These are phyloP conservation scores for Heterobasidion irregulare DNA, from an alignment of 1,284 basidiomycete genomes.

Conservation along the genomic window DNA sequence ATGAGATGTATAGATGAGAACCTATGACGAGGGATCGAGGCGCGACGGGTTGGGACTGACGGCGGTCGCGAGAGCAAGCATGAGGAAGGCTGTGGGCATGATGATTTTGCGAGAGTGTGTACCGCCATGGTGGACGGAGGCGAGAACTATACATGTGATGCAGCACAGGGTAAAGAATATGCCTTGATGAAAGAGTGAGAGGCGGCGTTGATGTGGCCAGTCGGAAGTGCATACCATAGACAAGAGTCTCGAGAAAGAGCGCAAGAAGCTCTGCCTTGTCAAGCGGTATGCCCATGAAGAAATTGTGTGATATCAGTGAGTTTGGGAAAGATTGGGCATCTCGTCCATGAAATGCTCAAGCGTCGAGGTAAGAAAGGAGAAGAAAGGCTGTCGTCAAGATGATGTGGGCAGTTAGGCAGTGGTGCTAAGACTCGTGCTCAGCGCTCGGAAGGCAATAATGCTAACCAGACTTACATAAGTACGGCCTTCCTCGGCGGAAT, in stretches of 20 bases:
- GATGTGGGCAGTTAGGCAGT: too few species aligned
- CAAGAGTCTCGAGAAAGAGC: not conserved
- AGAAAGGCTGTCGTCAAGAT: too few species aligned
- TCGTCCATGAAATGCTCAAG: too few species aligned
- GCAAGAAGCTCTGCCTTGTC: not conserved
- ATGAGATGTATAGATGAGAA: not conserved
- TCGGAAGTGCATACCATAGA: not conserved
- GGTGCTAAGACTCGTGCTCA: too few species aligned
- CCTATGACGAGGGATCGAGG: not conserved
- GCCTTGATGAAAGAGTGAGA: not conserved
- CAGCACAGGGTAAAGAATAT: not conserved
- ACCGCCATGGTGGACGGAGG: not conserved
- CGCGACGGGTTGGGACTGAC: not conserved
- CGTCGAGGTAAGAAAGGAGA: too few species aligned
- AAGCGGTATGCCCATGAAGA: not conserved
- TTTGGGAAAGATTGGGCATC: too few species aligned
- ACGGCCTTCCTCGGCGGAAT: too few species aligned
- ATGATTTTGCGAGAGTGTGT: not conserved
- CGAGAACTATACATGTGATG: not conserved
- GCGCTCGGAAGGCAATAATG: too few species aligned
- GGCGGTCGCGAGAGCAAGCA: slow-evolving; percentile 6
- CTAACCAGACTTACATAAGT: too few species aligned
- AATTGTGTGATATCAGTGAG: too few species aligned
- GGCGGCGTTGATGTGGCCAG: not conserved
- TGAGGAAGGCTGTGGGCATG: not conserved